Evolutionary conservation across 345 rosid genomes (phyloP), one percentile per base, ranked within the genome.

Genomic region (Moringa oleifera): DNA sequence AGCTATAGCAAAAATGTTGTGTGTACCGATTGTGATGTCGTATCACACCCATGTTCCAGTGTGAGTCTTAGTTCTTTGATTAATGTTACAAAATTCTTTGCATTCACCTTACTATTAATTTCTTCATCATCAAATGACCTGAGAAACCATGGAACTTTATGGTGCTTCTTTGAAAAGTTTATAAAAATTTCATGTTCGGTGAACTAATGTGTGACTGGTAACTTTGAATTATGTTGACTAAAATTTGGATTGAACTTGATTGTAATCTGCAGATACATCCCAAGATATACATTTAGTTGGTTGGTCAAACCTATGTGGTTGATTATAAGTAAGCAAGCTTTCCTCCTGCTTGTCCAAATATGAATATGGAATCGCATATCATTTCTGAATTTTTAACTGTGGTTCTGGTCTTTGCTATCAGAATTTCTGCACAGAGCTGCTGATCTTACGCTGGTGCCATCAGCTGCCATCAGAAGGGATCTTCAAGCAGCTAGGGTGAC

Each of bases 31-130:
- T 23, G 97, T 94, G 64, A 90, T 94, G 99, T 94, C 99, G 31
- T 90, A 94, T 71, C 99, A 94, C 78, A 94, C 97, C 63, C 99
- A 94, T 62, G 99, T 94, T 58, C 99, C 99, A 45, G 97, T 94
- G 99, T 94, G 77, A 86, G 99, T 80, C 71, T 54, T 21, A 51
- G 51, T 63, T 45, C 64, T 23, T 19, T 11, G 2, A 21, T 66
- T 57, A 59, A 33, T 57, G 45, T 52, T 20, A 52, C 11, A 51
- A 63, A n/a, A 18, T 21, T 28, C 22, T 69, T 62, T 58, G 25
- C 47, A 15, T 55, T 53, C 23, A 12, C 53, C 11, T 11, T 28
- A 3, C 8, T 28, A 28, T 41, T 41, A 20, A 53, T 5, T 53
- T 53, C n/a, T 21, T 11, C 17, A 19, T 10, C 18, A 23, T 20